Evolutionary conservation across 1,284 basidiomycete species (phyloP).

Genomic region (Fomitopsis pinicola): DNA sequence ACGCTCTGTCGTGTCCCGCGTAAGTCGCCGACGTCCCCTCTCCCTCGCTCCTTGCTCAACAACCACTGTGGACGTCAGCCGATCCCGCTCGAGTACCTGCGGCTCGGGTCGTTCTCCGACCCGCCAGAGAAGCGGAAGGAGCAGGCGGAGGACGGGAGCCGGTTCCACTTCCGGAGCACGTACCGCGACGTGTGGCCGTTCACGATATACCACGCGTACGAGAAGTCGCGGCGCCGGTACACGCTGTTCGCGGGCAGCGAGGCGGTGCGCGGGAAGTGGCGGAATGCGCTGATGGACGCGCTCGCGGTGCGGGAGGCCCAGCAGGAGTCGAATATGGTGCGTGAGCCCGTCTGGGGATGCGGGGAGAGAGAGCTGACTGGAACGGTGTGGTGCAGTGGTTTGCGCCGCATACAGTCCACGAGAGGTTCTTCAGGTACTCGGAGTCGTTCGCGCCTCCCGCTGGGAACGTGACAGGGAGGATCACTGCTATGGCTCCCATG

Average conservation of each 20-base stretch:
- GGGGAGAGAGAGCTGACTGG: background rate
- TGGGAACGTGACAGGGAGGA: conserved; percentile 48
- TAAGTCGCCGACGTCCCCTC: conserved; percentile 28
- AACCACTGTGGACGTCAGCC: conserved; percentile 41
- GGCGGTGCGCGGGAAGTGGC: conserved; percentile 55
- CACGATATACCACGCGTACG: conserved; percentile 65
- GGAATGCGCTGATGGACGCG: conserved; percentile 53
- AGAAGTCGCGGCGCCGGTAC: conserved; percentile 53
- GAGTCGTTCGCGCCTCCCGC: conserved; percentile 24
- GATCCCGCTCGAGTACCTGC: conserved; percentile 72
- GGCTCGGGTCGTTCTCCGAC: conserved; percentile 56
- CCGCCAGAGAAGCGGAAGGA: conserved; percentile 59
- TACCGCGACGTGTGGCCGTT: conserved; percentile 60
- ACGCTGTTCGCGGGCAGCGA: conserved; percentile 67
- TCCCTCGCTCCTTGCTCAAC: background rate
- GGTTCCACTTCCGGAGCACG: conserved; percentile 53
- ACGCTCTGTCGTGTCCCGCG: conserved; percentile 59
- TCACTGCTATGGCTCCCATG: conserved; percentile 56
- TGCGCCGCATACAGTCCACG: conserved; percentile 51
- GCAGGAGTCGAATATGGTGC: conserved; percentile 69
- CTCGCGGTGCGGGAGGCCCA: conserved; percentile 55
- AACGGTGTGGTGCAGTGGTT: conserved; percentile 48
- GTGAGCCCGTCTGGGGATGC: conserved; percentile 8
- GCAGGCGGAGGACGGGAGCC: conserved; percentile 48
- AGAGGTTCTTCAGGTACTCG: conserved; percentile 55